A percentile compares a stretch with the other conserved stretches of the same genome.
phyloP scores from a whole-genome alignment of 352 stramenopile genomes.

The Pythium aquatile region DNA sequence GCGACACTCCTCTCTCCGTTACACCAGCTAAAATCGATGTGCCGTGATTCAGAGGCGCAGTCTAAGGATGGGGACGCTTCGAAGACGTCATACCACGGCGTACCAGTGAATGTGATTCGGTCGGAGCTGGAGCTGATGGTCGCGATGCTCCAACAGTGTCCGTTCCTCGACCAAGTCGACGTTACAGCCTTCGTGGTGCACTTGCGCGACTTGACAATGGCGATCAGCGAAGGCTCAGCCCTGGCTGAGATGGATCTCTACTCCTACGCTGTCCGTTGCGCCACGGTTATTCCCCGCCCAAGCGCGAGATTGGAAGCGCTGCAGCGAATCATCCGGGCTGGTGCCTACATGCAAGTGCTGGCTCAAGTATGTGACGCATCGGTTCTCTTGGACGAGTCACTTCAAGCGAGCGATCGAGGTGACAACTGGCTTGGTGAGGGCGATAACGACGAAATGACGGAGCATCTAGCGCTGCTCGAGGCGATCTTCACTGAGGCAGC shows the following conservation, averaged over 20 bases:
- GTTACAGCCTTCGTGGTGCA: slow-evolving; percentile 33
- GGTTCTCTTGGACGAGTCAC: slow-evolving; percentile 13
- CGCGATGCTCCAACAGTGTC: slow-evolving; percentile 36
- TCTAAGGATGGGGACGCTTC: background rate
- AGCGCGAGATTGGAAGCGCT: slow-evolving; percentile 26
- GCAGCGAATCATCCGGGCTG: slow-evolving; percentile 32
- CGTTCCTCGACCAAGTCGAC: slow-evolving; percentile 43
- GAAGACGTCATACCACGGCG: background rate
- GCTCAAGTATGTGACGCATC: slow-evolving; percentile 24
- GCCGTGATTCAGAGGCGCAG: background rate
- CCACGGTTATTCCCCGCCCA: slow-evolving; percentile 29
- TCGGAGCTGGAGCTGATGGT: slow-evolving; percentile 32
- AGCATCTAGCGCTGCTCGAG: slow-evolving; percentile 30
- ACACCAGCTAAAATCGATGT: slow-evolving; percentile 20
- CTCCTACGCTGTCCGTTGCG: slow-evolving; percentile 28
- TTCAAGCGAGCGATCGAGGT: background rate
- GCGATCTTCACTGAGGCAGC: slow-evolving; percentile 27
- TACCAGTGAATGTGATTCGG: slow-evolving; percentile 14
- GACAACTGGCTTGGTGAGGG: background rate
- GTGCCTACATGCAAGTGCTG: slow-evolving; percentile 33
- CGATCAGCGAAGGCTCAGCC: background rate
- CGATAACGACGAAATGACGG: slow-evolving; percentile 23
- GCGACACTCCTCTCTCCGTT: slow-evolving; percentile 30
- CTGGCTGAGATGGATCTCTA: slow-evolving; percentile 27
- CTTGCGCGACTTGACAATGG: slow-evolving; percentile 26